Base-by-base conservation (phyloP, 495 filamentous ascomycete genomes). In the Letharia lupina region DNA sequence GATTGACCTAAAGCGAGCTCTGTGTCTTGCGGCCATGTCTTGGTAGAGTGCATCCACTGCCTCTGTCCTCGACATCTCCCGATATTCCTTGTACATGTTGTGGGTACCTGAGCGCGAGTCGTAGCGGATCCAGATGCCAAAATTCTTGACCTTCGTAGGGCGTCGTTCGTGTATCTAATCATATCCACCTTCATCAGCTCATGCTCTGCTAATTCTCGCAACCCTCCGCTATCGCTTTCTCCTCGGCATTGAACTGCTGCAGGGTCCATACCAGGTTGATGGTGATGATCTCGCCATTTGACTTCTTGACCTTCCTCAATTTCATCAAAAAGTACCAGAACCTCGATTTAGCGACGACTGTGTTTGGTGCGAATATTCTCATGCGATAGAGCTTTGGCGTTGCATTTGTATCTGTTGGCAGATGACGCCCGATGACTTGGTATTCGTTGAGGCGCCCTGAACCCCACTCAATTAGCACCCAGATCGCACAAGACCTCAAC, bases 71-170 rank as follows among this genome's bases (percentile, higher is more conserved):
- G 90, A 92, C 84, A 96, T 90, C 86, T 98, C 94, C 77, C 94
- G 89, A 87, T 97, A 98, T 85, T 98, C 94, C 86, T 97, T 98
- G 91, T 98, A 98, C 94, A 98, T 98, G 87, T 98, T 98, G 90
- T 98, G 94, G 72, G 95, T 98, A 73, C 94, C 94, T 73, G 95
- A 98, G 80, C 94, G 94, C 62, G 95, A 98, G 82, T 98, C 93
- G 84, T 98, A 98, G 75, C 94, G 93, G 82, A 98, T 89, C 94
- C 94, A 98, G 86, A 98, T 90, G 79, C 94, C 94, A 82, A 98
- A 98, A 89, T 96, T 98, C 91, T 98, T 98, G 85, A 98, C 92
- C 82, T 96, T 96, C 74, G 91, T 84, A 71, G 94, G 95, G 78
- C 90, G 91, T 87, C 96, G 98, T 90, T 98, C 94, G 79, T 84